Evolutionary conservation across 1,284 basidiomycete species (phyloP).

Genomic region (Sanghuangporus baumii): DNA sequence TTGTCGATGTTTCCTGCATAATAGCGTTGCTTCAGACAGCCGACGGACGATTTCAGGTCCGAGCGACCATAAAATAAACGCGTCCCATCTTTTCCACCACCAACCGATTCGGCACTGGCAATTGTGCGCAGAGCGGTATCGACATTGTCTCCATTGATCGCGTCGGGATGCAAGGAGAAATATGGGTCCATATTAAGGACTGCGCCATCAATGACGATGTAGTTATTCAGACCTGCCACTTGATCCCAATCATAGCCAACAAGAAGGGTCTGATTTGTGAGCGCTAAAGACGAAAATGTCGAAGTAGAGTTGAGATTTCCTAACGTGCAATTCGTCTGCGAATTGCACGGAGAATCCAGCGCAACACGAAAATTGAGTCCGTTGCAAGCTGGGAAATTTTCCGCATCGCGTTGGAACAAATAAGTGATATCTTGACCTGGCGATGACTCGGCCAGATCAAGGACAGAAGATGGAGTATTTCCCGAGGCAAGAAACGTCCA

Average conservation of each 20-base stretch:
- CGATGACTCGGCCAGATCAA: constrained; percentile 51
- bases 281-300: constrained; percentile 54
- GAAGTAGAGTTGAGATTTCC: constrained; percentile 47
- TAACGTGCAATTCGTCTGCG: constrained; percentile 55
- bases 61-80: constrained; percentile 72
- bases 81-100: constrained; percentile 85
- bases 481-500: constrained; percentile 71
- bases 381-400: constrained; percentile 60
- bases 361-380: constrained; percentile 64
- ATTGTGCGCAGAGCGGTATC: constrained; percentile 82
- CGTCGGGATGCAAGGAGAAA: constrained; percentile 62
- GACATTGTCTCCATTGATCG: constrained; percentile 72
- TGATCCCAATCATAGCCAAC: constrained; percentile 90
- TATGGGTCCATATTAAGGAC: constrained; percentile 95
- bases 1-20: constrained; percentile 95
- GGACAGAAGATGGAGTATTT: constrained; percentile 40
- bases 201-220: constrained; percentile 86
- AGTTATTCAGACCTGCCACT: constrained; percentile 61
- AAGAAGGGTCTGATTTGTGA: constrained; percentile 58
- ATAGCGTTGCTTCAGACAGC: constrained; percentile 82
- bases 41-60: constrained; percentile 62
- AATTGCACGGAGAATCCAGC: constrained; percentile 66
- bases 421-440: constrained; percentile 88
- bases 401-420: constrained; percentile 67
- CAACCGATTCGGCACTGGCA: constrained; percentile 41